Conservation (phyloP, 2,329 filamentous ascomycete species). For the Fusarium sp. region DNA sequence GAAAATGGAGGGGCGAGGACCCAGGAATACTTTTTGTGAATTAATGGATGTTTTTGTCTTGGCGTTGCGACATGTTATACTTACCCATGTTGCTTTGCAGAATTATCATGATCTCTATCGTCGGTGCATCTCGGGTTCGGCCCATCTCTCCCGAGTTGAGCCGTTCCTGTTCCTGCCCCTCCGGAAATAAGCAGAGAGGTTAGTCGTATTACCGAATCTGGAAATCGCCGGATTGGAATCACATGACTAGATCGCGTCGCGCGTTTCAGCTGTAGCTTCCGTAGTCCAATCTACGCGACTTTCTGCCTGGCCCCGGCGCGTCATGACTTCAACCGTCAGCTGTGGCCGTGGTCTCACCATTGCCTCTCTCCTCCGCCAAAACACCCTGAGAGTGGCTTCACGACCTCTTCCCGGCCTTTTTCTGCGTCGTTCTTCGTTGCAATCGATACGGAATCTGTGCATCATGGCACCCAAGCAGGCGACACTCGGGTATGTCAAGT, state of each 20-base stretch:
- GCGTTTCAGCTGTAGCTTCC: conserved; percentile 36
- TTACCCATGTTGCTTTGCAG: neutral
- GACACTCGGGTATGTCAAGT: conserved; percentile 88
- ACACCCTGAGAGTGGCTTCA: conserved; percentile 17
- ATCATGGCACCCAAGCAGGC: conserved; percentile 76
- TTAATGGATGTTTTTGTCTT: conserved; percentile 38
- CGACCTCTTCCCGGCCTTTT: conserved; percentile 11
- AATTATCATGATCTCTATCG: conserved; percentile 14
- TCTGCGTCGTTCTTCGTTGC: conserved; percentile 13
- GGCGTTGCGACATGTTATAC: conserved; percentile 11
- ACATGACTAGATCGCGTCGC: conserved; percentile 42
- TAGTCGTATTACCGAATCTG: neutral
- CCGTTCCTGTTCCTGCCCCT: conserved; percentile 14
- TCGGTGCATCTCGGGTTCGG: conserved; percentile 33
- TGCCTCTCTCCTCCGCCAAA: conserved; percentile 31
- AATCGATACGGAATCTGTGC: conserved; percentile 21
- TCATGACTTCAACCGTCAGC: conserved; percentile 47
- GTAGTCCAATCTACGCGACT: conserved; percentile 54
- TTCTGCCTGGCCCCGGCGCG: conserved; percentile 53
- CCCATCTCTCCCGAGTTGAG: conserved; percentile 27
- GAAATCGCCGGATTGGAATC: conserved; percentile 15
- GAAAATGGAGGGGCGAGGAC: conserved; percentile 41
- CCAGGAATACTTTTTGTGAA: conserved; percentile 38
- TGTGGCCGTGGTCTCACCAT: conserved; percentile 35
- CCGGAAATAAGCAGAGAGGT: conserved; percentile 10